Base-by-base conservation (phyloP, 2,329 filamentous ascomycete genomes). In the Celoporthe dispersa region DNA sequence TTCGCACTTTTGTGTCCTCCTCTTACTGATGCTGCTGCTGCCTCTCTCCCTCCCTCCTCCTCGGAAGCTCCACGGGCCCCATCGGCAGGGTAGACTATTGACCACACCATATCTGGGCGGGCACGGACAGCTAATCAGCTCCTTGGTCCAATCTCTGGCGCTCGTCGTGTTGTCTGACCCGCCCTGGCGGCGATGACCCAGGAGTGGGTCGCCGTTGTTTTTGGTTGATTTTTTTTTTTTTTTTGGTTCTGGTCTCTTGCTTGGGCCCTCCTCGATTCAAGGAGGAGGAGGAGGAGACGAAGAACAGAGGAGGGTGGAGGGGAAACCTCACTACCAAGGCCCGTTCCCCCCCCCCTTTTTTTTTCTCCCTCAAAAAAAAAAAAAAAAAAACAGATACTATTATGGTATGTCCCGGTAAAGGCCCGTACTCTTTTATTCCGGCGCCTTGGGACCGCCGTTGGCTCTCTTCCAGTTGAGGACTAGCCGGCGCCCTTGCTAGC, bases 401-500 rank as follows among this genome's bases (percentile, higher is more conserved):
- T 2, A 48, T 48, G 6, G 19, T 9, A 48, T 48, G 22, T 48
- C 53, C 53, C 53, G 53, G n/a, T 28, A 19, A 14, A 28, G 33
- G 4, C 9, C 16, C n/a, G n/a, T n/a, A n/a, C 14, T 61, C 19
- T 39, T 60, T 39, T 39, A n/a, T 64, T 44, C 61, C 61, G 61
- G 37, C 12, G 37, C 41, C n/a, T 28, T 64, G 61, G 61, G 37
- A 64, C 61, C 37, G 39, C 61, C 61, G 61, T 64, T 64, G 61
- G 61, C 61, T 44, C 41, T 64, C 37, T 64, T 48, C 61, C 61
- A 44, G 37, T 64, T 44, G 25, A 25, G 61, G 61, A 64, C 41
- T 64, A 64, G 39, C 37, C 39, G 3, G 16, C 9, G n/a, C 11
- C 22, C 51, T 28, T n/a, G 25, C 31, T 57, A 57, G 53, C 25